These are phyloP conservation scores for Petrea volubilis DNA, from an alignment of 257 asterid species.

Conservation along the genomic window DNA sequence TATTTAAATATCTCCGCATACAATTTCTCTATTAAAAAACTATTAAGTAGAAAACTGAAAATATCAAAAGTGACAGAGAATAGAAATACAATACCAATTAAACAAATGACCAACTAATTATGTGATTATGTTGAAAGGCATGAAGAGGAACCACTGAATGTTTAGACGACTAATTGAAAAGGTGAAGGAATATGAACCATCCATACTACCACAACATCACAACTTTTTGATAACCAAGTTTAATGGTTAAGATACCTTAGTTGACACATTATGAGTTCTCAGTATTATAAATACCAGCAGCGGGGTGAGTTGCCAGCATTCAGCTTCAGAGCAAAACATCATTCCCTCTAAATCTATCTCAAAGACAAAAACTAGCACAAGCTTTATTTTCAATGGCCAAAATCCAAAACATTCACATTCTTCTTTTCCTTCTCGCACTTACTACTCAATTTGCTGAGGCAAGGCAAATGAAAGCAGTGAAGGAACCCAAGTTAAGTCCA, in stretches of 20 bases:
- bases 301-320: constrained; percentile 22
- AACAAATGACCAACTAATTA: constrained; percentile 13
- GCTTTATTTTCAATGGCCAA: constrained; percentile 37
- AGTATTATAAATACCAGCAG: constrained; percentile 38
- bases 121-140: not conserved
- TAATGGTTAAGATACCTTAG: constrained; percentile 27
- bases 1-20: constrained; percentile 10
- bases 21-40: constrained; percentile 14
- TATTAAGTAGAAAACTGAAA: constrained; percentile 1
- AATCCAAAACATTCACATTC: constrained; percentile 13
- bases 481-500: constrained; percentile 14
- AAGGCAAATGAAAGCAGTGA: constrained; percentile 41
- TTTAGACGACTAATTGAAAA: constrained; percentile 2
- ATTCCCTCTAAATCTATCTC: constrained; percentile 9
- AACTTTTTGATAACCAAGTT: constrained; percentile 27
- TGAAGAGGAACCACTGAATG: constrained; percentile 22
- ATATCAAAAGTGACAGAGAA: not conserved
- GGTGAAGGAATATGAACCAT: constrained; percentile 32
- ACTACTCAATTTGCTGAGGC: constrained; percentile 37
- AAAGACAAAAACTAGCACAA: not conserved
- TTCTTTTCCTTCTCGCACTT: constrained; percentile 39
- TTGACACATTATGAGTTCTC: constrained; percentile 1
- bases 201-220: constrained; percentile 13
- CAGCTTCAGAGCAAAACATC: constrained; percentile 26
- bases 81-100: not conserved